phyloP scores from a whole-genome alignment of 257 asterid genomes.

The Paraleonurus japonicus region DNA sequence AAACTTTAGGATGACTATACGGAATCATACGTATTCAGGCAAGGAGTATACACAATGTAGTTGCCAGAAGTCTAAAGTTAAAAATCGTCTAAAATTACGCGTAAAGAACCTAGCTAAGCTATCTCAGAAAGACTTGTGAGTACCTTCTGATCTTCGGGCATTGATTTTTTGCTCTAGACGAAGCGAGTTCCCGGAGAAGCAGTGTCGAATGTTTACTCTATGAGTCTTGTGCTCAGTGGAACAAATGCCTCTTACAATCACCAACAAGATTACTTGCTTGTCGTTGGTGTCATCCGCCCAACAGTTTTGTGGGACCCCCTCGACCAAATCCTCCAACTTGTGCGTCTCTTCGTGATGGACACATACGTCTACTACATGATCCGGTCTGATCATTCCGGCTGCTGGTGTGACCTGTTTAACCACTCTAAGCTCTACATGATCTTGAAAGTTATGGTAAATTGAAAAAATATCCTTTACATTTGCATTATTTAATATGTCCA shows the following conservation, averaged over 20 bases:
- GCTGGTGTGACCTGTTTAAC: conserved; percentile 71
- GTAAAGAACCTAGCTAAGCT: neutral
- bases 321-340: conserved; percentile 60
- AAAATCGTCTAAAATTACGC: neutral
- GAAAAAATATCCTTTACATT: neutral
- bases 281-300: conserved; percentile 86
- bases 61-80: neutral
- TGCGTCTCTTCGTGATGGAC: conserved; percentile 70
- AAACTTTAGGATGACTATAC: neutral
- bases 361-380: conserved; percentile 56
- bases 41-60: neutral
- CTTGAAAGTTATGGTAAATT: neutral
- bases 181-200: conserved; percentile 41
- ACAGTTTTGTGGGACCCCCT: conserved; percentile 75
- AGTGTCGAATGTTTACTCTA: conserved; percentile 46
- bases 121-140: neutral
- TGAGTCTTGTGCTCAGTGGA: conserved; percentile 60
- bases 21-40: neutral
- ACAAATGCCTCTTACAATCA: conserved; percentile 54
- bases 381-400: conserved; percentile 67
- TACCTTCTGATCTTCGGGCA: neutral
- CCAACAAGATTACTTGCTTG: conserved; percentile 65
- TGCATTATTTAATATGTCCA: neutral
- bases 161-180: conserved; percentile 27
- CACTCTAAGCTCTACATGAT: neutral